Evolutionary conservation across 192 early-diverging fungal genomes (phyloP).

Genomic region (Gaertneriomyces semiglobifer): DNA sequence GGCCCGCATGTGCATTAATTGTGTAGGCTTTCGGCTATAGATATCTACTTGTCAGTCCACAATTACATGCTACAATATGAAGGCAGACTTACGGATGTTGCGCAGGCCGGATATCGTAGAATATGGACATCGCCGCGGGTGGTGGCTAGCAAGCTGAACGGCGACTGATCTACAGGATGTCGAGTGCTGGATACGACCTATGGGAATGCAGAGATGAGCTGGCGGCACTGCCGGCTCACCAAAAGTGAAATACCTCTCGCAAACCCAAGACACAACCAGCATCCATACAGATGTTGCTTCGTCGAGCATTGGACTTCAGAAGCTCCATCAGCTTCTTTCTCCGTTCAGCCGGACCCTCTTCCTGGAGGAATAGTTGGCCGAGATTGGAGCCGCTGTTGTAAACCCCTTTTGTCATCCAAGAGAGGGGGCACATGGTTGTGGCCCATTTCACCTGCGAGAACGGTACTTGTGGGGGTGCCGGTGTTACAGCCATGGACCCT

Average conservation of each 20-base stretch:
- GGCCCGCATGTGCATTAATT: conserved; percentile 19
- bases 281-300: conserved; percentile 7
- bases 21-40: conserved; percentile 11
- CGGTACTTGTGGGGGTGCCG: conserved; percentile 4
- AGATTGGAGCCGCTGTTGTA: conserved; percentile 12
- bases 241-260: conserved; percentile 13
- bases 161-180: background rate
- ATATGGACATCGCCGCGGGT: conserved; percentile 19
- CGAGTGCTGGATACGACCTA: conserved; percentile 2
- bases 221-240: background rate
- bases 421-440: conserved; percentile 20
- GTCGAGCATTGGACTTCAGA: conserved; percentile 2
- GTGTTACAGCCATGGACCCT: conserved; percentile 26
- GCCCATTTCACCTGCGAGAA: conserved; percentile 31
- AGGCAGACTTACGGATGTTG: conserved; percentile 8
- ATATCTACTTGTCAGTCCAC: background rate
- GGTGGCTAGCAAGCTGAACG: conserved; percentile 16
- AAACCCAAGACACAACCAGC: conserved; percentile 19
- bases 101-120: conserved; percentile 27
- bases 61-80: background rate
- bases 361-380: background rate
- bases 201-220: background rate
- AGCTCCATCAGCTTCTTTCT: conserved; percentile 9
- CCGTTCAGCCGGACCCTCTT: background rate
- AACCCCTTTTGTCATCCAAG: conserved; percentile 30